Conservation (phyloP, 2,329 filamentous ascomycete species). For the Calcarisporium arbuscula region DNA sequence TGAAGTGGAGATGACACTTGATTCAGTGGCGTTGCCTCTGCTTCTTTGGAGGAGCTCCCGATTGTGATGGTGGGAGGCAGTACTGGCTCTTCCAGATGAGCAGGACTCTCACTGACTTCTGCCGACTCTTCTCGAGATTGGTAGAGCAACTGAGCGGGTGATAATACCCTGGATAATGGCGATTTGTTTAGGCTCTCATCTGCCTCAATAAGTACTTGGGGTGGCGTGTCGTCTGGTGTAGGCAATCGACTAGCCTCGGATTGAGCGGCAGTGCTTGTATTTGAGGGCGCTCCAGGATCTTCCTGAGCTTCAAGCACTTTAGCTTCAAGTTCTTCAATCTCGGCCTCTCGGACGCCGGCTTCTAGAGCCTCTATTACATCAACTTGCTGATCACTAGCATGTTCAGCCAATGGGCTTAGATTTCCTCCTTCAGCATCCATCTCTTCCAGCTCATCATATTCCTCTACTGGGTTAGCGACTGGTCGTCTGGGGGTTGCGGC, state of each 20-base stretch:
- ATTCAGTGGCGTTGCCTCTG: constrained; percentile 30
- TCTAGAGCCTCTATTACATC: not conserved
- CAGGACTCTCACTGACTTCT: constrained; percentile 9
- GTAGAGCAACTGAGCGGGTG: constrained; percentile 5
- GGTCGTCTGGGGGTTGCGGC: constrained; percentile 39
- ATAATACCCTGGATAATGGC: not conserved
- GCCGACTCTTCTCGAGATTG: not conserved
- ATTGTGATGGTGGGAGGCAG: too few species aligned
- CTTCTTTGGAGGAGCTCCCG: too few species aligned
- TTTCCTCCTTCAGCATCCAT: constrained; percentile 1
- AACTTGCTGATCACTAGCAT: not conserved
- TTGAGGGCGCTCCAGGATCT: not conserved
- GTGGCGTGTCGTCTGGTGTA: constrained; percentile 47
- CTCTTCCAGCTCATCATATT: constrained; percentile 9
- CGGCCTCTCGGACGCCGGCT: not conserved
- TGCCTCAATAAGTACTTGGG: constrained; percentile 22
- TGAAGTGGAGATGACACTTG: constrained; percentile 31
- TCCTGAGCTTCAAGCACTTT: not conserved
- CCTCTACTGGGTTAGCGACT: constrained; percentile 1
- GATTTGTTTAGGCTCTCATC: constrained; percentile 15
- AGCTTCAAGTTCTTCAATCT: constrained; percentile 1
- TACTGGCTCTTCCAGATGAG: constrained; percentile 5
- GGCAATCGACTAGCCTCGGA: constrained; percentile 40
- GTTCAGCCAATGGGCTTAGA: not conserved
- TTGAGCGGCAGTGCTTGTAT: constrained; percentile 27